These are phyloP conservation scores for Candolleomyces aberdarensis DNA, from an alignment of 768 basidiomycete species.

Conservation along the genomic window DNA sequence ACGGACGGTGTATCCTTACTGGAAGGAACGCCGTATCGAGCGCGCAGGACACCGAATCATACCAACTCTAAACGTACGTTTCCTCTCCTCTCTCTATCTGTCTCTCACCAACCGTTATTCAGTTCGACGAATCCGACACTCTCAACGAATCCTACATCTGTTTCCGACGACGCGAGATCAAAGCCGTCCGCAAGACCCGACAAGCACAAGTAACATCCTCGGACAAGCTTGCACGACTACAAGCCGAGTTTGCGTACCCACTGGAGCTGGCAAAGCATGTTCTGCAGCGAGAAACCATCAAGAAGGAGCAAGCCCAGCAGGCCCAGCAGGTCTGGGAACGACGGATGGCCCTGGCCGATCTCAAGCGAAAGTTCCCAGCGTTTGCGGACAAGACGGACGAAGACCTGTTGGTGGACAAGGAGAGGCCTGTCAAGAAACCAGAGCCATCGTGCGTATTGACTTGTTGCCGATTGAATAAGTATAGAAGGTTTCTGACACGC, in stretches of 20 bases:
- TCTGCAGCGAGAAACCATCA: constrained; percentile 69
- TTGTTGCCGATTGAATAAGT: too few relatives aligned
- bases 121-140: constrained; percentile 89
- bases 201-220: constrained; percentile 86
- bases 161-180: constrained; percentile 93
- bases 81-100: background rate
- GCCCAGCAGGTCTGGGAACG: constrained; percentile 75
- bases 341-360: constrained; percentile 67
- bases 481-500: constrained; percentile 12
- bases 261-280: constrained; percentile 71
- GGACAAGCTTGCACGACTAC: constrained; percentile 83
- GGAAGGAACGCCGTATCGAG: constrained; percentile 81
- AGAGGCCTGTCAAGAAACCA: constrained; percentile 55
- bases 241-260: constrained; percentile 68
- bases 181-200: constrained; percentile 91
- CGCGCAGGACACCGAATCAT: constrained; percentile 84
- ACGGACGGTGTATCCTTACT: constrained; percentile 78
- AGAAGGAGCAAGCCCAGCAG: constrained; percentile 60
- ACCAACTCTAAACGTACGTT: constrained; percentile 79
- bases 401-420: constrained; percentile 72
- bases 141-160: constrained; percentile 94
- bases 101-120: too few relatives aligned
- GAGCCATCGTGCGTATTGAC: constrained; percentile 38
- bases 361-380: constrained; percentile 72
- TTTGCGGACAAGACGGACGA: constrained; percentile 67